Evolutionary conservation across 331 rosid species (phyloP).

Genomic region (Acacia pycnantha): DNA sequence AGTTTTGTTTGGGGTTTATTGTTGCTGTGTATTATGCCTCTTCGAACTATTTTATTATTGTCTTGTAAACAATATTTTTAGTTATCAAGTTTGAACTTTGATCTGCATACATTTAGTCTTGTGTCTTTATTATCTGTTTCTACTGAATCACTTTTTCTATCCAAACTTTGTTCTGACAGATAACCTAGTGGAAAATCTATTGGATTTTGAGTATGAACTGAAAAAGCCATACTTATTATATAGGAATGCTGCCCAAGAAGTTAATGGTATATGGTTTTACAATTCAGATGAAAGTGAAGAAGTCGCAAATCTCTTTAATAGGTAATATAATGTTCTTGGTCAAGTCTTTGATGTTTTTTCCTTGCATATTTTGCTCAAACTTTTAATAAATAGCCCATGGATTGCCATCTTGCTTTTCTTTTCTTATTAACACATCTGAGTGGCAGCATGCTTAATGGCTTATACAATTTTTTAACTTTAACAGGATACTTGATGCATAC

Average conservation of each 20-base stretch:
- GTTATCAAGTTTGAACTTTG: not conserved
- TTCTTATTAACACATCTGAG: not conserved
- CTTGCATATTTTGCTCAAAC: conserved; percentile 14
- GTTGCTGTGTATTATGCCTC: not conserved
- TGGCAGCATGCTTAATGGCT: conserved; percentile 23
- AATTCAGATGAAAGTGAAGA: conserved; percentile 90
- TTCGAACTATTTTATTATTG: not conserved
- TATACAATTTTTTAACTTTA: not conserved
- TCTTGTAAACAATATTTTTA: not conserved
- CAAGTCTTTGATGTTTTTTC: conserved; percentile 13
- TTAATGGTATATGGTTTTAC: conserved; percentile 98
- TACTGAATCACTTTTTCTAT: conserved; percentile 21
- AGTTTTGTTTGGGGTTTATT: conserved; percentile 2
- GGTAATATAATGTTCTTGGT: conserved; percentile 42
- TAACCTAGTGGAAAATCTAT: conserved; percentile 90
- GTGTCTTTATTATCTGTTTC: conserved; percentile 16
- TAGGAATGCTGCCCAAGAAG: conserved; percentile 92
- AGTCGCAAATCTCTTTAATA: conserved; percentile 84
- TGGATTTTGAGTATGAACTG: conserved; percentile 94
- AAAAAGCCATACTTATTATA: conserved; percentile 85
- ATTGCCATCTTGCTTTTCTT: not conserved
- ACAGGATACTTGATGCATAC: conserved; percentile 81
- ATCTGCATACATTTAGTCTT: not conserved
- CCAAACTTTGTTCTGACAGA: conserved; percentile 48
- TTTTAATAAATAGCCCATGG: not conserved